These are phyloP conservation scores for Musa beccarii DNA, from an alignment of 176 grass and related monocot species.

Conservation along the genomic window DNA sequence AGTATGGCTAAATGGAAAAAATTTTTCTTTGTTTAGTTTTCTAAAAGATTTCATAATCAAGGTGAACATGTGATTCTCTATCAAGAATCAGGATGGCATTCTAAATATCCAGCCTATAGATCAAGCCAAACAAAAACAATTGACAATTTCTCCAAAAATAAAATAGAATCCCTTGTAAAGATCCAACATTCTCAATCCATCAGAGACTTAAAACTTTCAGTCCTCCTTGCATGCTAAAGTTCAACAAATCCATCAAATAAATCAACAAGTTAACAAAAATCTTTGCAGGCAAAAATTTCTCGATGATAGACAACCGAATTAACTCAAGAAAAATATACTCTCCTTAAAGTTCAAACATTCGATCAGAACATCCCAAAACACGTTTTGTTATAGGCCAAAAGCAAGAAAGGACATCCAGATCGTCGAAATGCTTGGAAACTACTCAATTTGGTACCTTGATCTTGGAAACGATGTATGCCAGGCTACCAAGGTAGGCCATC, in stretches of 20 bases:
- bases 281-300: no score
- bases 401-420: not conserved
- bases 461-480: slow-evolving; percentile 60
- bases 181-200: no score
- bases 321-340: not conserved
- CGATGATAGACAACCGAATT: not conserved
- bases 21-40: not conserved
- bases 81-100: not conserved
- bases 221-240: no score
- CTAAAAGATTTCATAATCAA: not conserved
- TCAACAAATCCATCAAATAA: no score
- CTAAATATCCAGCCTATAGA: not conserved
- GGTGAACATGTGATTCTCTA: not conserved
- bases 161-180: not conserved
- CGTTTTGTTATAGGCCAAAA: not conserved
- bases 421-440: not conserved
- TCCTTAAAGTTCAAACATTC: no score
- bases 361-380: no score
- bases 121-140: not conserved
- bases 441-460: slow-evolving; percentile 42
- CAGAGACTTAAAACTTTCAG: no score
- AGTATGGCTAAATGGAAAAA: not conserved
- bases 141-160: not conserved
- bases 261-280: no score
- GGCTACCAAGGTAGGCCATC: slow-evolving; percentile 72